A percentile compares a stretch with the other conserved stretches of the same genome.
phyloP scores from a whole-genome alignment of 805 yeast species.

The Saccharomyces cerevisiae region DNA sequence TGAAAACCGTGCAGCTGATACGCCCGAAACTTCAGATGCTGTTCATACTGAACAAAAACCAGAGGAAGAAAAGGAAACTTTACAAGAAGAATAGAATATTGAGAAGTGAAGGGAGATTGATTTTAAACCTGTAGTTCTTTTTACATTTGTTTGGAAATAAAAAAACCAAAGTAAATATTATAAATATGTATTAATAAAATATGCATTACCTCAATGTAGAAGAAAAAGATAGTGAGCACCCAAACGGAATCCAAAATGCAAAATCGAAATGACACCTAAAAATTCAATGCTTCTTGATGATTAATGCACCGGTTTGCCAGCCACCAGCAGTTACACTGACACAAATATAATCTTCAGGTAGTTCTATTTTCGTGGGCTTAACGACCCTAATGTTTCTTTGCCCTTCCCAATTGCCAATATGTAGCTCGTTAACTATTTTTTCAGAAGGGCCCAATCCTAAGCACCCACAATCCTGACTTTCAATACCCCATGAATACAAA shows the following conservation, averaged over 20 bases:
- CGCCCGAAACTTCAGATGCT: background rate
- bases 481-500: slow-evolving; percentile 60
- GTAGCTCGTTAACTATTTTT: slow-evolving; percentile 12
- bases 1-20: slow-evolving; percentile 1
- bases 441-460: slow-evolving; percentile 50
- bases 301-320: slow-evolving; percentile 70
- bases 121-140: background rate
- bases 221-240: background rate
- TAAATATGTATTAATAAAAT: background rate
- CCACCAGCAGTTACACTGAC: slow-evolving; percentile 66
- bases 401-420: slow-evolving; percentile 28
- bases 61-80: background rate
- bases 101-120: background rate
- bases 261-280: background rate
- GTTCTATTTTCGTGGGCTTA: slow-evolving; percentile 37
- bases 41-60: background rate
- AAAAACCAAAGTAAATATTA: background rate
- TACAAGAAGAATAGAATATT: background rate
- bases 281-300: slow-evolving; percentile 18
- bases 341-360: slow-evolving; percentile 37
- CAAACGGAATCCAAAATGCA: background rate
- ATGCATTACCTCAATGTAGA: background rate
- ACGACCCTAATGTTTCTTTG: slow-evolving; percentile 29
- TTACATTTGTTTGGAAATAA: background rate
- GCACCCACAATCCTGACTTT: slow-evolving; percentile 55